Evolutionary conservation across 331 rosid genomes (phyloP), one percentile per base, ranked within the genome.

Genomic region (Rhamnella rubrinervis): DNA sequence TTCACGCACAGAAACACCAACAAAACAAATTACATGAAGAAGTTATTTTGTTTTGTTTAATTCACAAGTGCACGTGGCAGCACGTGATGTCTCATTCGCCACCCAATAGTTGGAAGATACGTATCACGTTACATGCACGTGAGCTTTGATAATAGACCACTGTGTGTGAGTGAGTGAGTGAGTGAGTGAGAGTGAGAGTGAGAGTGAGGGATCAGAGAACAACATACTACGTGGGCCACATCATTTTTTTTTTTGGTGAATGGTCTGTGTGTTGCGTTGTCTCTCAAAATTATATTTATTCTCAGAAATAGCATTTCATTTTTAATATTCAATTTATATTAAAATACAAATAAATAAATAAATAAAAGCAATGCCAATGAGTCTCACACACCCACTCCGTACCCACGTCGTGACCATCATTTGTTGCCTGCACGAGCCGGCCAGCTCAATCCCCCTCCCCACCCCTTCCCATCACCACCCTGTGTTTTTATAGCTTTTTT

Each of bases 361-460:
- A 26, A 26, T 2, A 26, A 4, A 31, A 31, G 35, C 35, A 31
- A 31, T 31, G 35, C 35, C 35, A 31, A 31, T 31, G 35, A 14
- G 50, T 66, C 10, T 67, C 53, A 46, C 18, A n/a, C n/a, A 10
- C 31, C 19, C 47, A 44, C 21, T 20, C 12, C 37, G 16, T 20
- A 49, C 39, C 63, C 74, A 78, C 75, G 78, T 46, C 75, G 64
- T 67, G 75, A 73, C 67, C 39, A 72, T 72, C 75, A 49, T 67
- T 63, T 66, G 77, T 71, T 71, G 62, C 56, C 66, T 66, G 70
- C 77, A 71, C 63, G 64, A 66, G 73, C 37, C 41, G 38, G 55
- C 77, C 74, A 66, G 71, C 81, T 41, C 77, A 51, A 62, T 18
- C 56, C 59, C 63, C 63, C 49, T 21, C 26, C 35, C 50, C 23